phyloP scores from a whole-genome alignment of 306 rosid genomes.

The Senna tora region DNA sequence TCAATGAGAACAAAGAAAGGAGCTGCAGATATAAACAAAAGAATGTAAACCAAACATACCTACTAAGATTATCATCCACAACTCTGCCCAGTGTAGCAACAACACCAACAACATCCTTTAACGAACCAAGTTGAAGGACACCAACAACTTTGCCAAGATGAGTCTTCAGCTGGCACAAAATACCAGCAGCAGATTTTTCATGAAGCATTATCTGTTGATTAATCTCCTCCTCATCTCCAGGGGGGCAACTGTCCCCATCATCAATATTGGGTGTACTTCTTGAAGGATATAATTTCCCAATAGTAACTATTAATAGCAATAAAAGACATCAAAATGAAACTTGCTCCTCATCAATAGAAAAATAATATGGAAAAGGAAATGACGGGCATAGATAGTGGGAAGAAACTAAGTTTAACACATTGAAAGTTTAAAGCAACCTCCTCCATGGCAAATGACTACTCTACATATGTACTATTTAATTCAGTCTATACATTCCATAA shows the following conservation, averaged over 20 bases:
- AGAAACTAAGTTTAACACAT: slow-evolving; percentile 6
- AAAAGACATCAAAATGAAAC: slow-evolving; percentile 29
- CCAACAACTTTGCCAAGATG: too few species aligned
- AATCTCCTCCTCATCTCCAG: slow-evolving; percentile 59
- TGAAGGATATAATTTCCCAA: slow-evolving; percentile 60
- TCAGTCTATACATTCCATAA: slow-evolving; percentile 1
- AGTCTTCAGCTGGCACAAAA: slow-evolving; percentile 62
- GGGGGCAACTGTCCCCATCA: slow-evolving; percentile 41
- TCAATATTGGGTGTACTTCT: slow-evolving; percentile 43
- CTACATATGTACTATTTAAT: slow-evolving; percentile 19
- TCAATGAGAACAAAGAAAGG: slow-evolving; percentile 13
- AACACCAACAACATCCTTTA: slow-evolving; percentile 74
- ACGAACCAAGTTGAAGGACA: too few species aligned
- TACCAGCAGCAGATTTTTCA: slow-evolving; percentile 75
- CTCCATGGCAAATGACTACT: neutral
- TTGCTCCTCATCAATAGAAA: slow-evolving; percentile 28
- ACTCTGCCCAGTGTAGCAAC: slow-evolving; percentile 78
- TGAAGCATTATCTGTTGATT: slow-evolving; percentile 57
- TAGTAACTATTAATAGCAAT: slow-evolving; percentile 40
- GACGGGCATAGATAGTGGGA: neutral
- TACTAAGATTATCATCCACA: slow-evolving; percentile 69
- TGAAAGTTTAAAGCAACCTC: slow-evolving; percentile 29
- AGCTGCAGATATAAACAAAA: slow-evolving; percentile 5
- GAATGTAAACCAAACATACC: slow-evolving; percentile 44
- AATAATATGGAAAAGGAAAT: slow-evolving; percentile 15